Base-by-base conservation (phyloP, 179 eudicot genomes). In the Sideroxylon spinosum region DNA sequence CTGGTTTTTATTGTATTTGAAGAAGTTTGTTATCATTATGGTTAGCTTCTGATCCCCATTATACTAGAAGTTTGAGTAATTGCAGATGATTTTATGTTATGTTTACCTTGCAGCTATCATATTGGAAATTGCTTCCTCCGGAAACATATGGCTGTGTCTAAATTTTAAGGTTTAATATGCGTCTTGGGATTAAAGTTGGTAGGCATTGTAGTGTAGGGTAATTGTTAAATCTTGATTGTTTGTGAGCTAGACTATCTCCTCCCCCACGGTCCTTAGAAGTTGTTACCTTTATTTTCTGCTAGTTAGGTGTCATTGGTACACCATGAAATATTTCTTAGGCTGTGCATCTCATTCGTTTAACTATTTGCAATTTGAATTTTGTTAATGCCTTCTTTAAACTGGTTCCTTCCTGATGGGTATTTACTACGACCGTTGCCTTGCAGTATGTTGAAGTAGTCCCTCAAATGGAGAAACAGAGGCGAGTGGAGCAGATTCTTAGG, bases 381-480 rank as follows among this genome's bases (percentile, higher is more conserved):
- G 12, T 73, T 56, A n/a, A 6, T 73, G 65, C n/a, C 52, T 9
- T 23, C 22, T 73, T 57, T 20, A 4, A 17, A 29, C n/a, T 53
- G 25, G 28, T 53, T 29, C 28, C 37, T 9, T 29, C 48, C 48
- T 72, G 20, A 17, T 73, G 64, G 13, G 64, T 53, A n/a, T 37
- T 12, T 55, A 22, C 55, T 56, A 13, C 20, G 65, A 53, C 44
- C 44, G 4, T 37, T 6, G 5, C 20, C 73, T 46, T 84, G 85
- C 90, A 95, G 98, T 86, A 84, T 78, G 90, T 95, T 20, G 98
- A 95, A 88, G 87, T 95, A 46, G 93, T 95, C 52, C 98, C 94
- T 57, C 89, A 88, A 48, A 80, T 93, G 86, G 92, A 91, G 81
- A 95, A 95, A 87, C 97, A 95, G 81, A 88, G 92, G 76, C 94